phyloP scores from a whole-genome alignment of 2,329 filamentous ascomycete genomes.

The Fusarium austroafricanum region DNA sequence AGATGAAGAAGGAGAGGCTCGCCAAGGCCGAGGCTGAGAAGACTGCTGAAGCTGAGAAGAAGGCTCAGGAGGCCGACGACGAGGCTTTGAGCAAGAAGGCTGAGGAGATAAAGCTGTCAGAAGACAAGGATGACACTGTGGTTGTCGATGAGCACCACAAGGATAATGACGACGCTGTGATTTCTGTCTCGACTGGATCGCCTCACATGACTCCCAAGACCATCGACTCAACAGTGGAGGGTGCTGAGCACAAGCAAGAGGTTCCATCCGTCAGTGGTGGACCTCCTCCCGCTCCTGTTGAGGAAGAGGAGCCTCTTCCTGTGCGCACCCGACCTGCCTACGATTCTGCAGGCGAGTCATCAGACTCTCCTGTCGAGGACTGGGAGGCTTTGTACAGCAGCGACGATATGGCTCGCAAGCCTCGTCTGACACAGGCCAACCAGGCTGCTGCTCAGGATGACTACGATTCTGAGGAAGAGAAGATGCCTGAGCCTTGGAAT shows the following conservation, averaged over 20 bases:
- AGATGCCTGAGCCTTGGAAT: constrained; percentile 69
- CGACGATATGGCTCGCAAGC: constrained; percentile 67
- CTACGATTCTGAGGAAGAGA: constrained; percentile 68
- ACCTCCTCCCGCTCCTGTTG: constrained; percentile 38
- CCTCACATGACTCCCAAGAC: constrained; percentile 50
- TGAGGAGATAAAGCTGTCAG: constrained; percentile 20
- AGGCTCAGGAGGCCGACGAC: constrained; percentile 31
- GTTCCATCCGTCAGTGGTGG: constrained; percentile 47
- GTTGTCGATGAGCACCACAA: constrained; percentile 25
- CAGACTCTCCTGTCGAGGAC: constrained; percentile 69
- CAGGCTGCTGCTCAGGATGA: constrained; percentile 51
- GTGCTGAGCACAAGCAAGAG: constrained; percentile 50
- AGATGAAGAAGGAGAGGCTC: constrained; percentile 36
- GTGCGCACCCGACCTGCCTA: constrained; percentile 48
- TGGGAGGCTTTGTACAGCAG: constrained; percentile 70
- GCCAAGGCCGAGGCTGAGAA: constrained; percentile 27
- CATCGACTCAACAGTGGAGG: constrained; percentile 42
- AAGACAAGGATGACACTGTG: constrained; percentile 24
- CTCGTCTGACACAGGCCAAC: constrained; percentile 54
- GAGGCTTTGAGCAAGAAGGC: constrained; percentile 40
- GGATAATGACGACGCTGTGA: constrained; percentile 41
- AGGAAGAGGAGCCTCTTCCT: constrained; percentile 33
- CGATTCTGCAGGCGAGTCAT: constrained; percentile 65
- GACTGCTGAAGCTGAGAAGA: constrained; percentile 36
- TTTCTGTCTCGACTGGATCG: constrained; percentile 49